These are phyloP conservation scores for Yarrowia alimentaria DNA, from an alignment of 805 yeast species.

Conservation along the genomic window DNA sequence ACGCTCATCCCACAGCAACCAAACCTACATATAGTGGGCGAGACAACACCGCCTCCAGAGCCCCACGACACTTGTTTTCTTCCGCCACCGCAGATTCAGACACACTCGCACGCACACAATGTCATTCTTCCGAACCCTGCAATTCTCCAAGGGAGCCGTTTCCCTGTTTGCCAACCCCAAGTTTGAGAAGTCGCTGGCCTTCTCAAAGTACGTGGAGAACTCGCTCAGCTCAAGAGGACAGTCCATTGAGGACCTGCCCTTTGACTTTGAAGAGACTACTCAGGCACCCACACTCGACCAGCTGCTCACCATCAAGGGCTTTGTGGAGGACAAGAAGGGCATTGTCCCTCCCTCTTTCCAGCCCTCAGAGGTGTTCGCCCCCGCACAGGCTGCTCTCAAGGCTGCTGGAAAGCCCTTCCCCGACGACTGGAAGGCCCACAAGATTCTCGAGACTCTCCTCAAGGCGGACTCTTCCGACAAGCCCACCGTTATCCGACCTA, in stretches of 20 bases:
- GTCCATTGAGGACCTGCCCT: conserved; percentile 3
- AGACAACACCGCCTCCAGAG: background rate
- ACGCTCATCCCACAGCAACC: too few species aligned
- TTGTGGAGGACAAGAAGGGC: conserved; percentile 25
- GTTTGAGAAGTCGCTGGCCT: conserved; percentile 5
- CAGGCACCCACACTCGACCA: conserved; percentile 20
- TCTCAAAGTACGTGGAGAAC: conserved; percentile 4
- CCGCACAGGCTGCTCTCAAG: conserved; percentile 12
- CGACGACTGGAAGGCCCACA: conserved; percentile 25
- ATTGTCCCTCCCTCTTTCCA: conserved; percentile 6
- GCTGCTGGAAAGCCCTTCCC: conserved; percentile 12
- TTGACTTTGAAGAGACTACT: conserved; percentile 12
- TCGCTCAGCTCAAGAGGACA: background rate
- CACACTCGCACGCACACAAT: background rate
- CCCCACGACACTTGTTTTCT: too few species aligned
- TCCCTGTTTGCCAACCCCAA: conserved; percentile 21
- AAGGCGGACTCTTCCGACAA: conserved; percentile 8
- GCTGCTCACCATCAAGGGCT: conserved; percentile 23
- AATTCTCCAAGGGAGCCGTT: conserved; percentile 25
- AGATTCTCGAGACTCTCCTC: conserved; percentile 14
- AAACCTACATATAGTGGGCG: too few species aligned
- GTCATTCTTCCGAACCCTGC: conserved; percentile 18
- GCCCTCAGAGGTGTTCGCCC: conserved; percentile 11
- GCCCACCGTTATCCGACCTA: conserved; percentile 43
- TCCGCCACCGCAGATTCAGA: too few species aligned